Evolutionary conservation across 352 stramenopile species (phyloP).

Genomic region (Blastocystis sp.): DNA sequence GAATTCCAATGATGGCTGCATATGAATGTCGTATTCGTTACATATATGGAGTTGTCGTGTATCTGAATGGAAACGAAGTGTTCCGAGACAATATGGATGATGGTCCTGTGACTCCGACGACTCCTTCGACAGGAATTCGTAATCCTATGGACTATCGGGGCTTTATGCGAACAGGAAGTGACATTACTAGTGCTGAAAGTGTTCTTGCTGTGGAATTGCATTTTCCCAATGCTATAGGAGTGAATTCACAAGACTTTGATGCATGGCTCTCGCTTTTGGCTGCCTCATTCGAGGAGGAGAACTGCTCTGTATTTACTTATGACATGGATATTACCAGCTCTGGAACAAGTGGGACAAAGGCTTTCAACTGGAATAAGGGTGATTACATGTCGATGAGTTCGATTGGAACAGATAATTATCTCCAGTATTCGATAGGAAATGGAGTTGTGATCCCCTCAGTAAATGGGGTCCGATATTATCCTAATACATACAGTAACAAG

Average conservation of each 20-base stretch:
- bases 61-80: slow-evolving; percentile 23
- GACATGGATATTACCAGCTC: not conserved
- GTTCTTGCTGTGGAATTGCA: slow-evolving; percentile 1
- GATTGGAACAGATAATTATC: not conserved
- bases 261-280: not conserved
- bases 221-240: not conserved
- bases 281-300: not conserved
- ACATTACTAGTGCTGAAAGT: not conserved
- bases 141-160: not conserved
- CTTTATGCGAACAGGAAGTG: not conserved
- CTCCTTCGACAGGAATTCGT: not conserved
- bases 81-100: not conserved
- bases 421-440: not conserved
- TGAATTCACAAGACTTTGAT: slow-evolving; percentile 2
- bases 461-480: slow-evolving; percentile 10
- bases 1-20: not conserved
- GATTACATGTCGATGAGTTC: not conserved
- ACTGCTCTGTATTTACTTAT: not conserved
- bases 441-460: not conserved
- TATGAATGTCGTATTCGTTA: not conserved
- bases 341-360: not conserved
- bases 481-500: not conserved
- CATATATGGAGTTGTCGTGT: slow-evolving; percentile 1
- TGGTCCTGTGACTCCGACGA: not conserved
- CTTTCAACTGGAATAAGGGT: slow-evolving; percentile 7